Conservation (phyloP, 768 basidiomycete genomes). For the Lactarius tabidus region DNA sequence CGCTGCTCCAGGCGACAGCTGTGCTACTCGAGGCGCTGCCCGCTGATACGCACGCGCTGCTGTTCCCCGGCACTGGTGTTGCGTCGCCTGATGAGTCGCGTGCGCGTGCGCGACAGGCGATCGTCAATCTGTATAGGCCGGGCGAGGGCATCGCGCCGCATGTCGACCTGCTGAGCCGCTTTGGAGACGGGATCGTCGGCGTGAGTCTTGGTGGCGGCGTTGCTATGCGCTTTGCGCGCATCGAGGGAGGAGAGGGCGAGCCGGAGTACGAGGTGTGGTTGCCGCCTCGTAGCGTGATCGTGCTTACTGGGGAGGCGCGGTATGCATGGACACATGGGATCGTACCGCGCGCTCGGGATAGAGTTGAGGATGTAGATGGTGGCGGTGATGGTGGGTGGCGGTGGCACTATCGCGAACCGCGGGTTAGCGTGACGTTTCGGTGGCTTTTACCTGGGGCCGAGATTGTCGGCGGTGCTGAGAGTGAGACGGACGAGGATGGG, state of each 20-base stretch:
- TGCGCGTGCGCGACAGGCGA: constrained; percentile 68
- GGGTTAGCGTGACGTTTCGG: constrained; percentile 82
- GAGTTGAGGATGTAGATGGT: constrained; percentile 40
- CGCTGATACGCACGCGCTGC: constrained; percentile 42
- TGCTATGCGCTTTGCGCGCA: constrained; percentile 64
- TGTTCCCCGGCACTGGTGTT: constrained; percentile 48
- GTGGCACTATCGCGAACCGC: constrained; percentile 50
- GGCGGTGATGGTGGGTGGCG: constrained; percentile 23
- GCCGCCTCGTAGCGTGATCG: constrained; percentile 68
- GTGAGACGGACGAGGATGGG: background rate
- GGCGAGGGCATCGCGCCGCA: constrained; percentile 90
- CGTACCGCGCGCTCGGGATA: constrained; percentile 53
- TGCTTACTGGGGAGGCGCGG: constrained; percentile 76
- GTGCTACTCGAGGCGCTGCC: constrained; percentile 48
- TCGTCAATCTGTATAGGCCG: constrained; percentile 83
- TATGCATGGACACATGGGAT: constrained; percentile 92
- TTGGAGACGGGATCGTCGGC: constrained; percentile 86
- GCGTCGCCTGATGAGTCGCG: constrained; percentile 26
- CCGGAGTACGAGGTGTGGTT: constrained; percentile 56
- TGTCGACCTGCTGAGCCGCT: constrained; percentile 79
- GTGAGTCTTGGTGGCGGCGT: constrained; percentile 78
- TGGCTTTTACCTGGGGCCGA: constrained; percentile 86
- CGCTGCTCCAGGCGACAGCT: constrained; percentile 51
- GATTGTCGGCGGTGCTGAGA: constrained; percentile 42
- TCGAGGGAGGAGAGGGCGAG: constrained; percentile 6